phyloP scores from a whole-genome alignment of 192 early-diverging fungal species.

The Umbelopsis ramanniana region DNA sequence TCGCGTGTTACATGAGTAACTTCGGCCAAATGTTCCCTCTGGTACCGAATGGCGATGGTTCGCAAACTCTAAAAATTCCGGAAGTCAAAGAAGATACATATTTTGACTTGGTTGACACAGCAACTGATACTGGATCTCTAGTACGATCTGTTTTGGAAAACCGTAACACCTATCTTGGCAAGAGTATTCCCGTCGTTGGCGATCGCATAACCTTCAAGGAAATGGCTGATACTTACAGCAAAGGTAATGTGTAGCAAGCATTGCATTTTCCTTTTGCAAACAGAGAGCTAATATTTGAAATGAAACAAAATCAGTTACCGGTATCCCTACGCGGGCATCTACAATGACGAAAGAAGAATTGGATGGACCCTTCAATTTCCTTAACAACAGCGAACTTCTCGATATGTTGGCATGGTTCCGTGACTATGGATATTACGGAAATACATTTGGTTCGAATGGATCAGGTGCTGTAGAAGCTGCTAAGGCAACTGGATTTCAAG shows the following conservation, averaged over 20 bases:
- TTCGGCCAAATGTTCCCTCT: neutral
- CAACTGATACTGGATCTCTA: neutral
- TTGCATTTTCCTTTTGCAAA: neutral
- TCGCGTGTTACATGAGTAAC: constrained; percentile 18
- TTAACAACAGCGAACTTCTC: constrained; percentile 11
- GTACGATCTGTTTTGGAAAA: neutral
- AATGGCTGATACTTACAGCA: neutral
- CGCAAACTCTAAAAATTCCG: neutral
- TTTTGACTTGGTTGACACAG: neutral
- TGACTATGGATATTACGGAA: constrained; percentile 15
- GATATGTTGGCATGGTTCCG: constrained; percentile 22
- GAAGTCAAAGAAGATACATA: constrained; percentile 1
- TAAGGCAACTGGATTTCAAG: neutral
- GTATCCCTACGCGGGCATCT: neutral
- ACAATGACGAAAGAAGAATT: neutral
- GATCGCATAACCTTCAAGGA: constrained; percentile 9
- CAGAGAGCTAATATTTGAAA: neutral
- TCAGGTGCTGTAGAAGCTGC: neutral
- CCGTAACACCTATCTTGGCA: neutral
- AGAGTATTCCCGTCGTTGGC: constrained; percentile 13
- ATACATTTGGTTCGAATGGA: neutral
- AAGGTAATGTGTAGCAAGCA: neutral
- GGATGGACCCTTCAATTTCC: neutral
- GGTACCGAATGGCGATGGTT: neutral
- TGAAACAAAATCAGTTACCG: neutral